Evolutionary conservation across 2,329 filamentous ascomycete genomes (phyloP), one percentile per base, ranked within the genome.

Genomic region (Aspergillus texensis): DNA sequence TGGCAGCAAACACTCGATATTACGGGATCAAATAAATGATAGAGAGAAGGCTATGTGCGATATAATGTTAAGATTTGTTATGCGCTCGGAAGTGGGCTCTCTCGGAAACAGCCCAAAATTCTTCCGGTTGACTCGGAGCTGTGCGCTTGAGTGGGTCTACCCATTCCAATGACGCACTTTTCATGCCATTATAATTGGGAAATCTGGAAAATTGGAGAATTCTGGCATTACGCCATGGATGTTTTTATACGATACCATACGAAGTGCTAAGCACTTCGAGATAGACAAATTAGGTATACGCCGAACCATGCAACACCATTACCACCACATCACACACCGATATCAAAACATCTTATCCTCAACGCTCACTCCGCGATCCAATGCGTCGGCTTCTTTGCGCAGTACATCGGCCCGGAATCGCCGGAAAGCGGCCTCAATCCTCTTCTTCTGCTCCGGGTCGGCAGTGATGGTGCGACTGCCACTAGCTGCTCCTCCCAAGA

Each of bases 371-470:
- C 73, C 75, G 0, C 73, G 76, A 65, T 90, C 87, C 63, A 91
- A 67, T 30, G 77, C 71, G 67, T 86, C 79, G 11, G 88, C 84
- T 77, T 91, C 82, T 65, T 81, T 82, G 69, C 85, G 83, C 70
- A 91, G 72, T n/a, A 85, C 82, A 77, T 91, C 89, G 0, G 86
- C 86, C 62, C 83, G 83, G 73, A 90, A 90, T 61, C 80, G 82
- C 67, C 84, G 81, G 65, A 89, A 91, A 0, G 89, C 89, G 58
- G 76, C 83, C 76, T 90, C 86, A 60, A 91, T 87, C 66, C 88
- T 80, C 68, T 80, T 77, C 66, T 79, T 81, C 19, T 81, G 80
- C 61, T 84, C 85, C 0, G 85, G 81, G 68, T 91, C 85, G 30
- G 74, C 74, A 1, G 78, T 80, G 59, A 91, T 85, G 1, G 78